These are phyloP conservation scores for Thalassiosira mediterranea DNA, from an alignment of 352 stramenopile genomes.

Conservation along the genomic window DNA sequence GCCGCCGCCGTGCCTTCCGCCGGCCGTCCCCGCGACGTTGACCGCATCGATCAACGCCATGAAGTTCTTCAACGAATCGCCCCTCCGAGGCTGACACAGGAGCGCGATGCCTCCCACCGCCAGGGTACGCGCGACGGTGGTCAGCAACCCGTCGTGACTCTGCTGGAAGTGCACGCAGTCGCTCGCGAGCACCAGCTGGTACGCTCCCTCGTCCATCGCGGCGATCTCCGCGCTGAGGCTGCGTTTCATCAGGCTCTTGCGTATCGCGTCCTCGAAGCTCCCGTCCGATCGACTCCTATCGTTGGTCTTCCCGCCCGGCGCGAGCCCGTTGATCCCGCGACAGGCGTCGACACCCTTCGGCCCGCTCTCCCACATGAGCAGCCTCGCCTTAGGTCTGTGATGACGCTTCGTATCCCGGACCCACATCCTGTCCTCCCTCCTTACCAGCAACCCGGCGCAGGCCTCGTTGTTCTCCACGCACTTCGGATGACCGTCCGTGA, in stretches of 20 bases:
- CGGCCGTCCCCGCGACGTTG: slow-evolving; percentile 10
- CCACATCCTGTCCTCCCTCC: not conserved
- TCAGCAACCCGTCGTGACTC: slow-evolving; percentile 69
- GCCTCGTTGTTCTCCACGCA: slow-evolving; percentile 72
- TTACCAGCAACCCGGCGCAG: slow-evolving; percentile 22
- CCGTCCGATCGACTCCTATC: no score
- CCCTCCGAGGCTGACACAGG: slow-evolving; percentile 79
- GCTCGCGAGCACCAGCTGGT: slow-evolving; percentile 63
- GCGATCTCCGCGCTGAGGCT: not conserved
- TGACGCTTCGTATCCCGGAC: not conserved
- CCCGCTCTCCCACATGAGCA: slow-evolving; percentile 53
- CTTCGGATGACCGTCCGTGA: slow-evolving; percentile 79
- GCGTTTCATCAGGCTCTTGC: not conserved
- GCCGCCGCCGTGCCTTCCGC: not conserved
- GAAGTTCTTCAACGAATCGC: slow-evolving; percentile 71
- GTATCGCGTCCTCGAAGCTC: not conserved
- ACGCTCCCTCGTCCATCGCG: slow-evolving; percentile 11
- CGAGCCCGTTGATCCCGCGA: slow-evolving; percentile 14
- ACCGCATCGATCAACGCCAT: slow-evolving; percentile 54
- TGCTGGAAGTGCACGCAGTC: slow-evolving; percentile 84
- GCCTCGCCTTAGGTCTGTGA: slow-evolving; percentile 15
- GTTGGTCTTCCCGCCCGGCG: no score
- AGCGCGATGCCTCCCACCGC: slow-evolving; percentile 61
- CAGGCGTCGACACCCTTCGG: slow-evolving; percentile 32
- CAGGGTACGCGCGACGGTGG: slow-evolving; percentile 60